phyloP scores from a whole-genome alignment of 495 filamentous ascomycete genomes.

The Pseudomonodictys pantanalensis region DNA sequence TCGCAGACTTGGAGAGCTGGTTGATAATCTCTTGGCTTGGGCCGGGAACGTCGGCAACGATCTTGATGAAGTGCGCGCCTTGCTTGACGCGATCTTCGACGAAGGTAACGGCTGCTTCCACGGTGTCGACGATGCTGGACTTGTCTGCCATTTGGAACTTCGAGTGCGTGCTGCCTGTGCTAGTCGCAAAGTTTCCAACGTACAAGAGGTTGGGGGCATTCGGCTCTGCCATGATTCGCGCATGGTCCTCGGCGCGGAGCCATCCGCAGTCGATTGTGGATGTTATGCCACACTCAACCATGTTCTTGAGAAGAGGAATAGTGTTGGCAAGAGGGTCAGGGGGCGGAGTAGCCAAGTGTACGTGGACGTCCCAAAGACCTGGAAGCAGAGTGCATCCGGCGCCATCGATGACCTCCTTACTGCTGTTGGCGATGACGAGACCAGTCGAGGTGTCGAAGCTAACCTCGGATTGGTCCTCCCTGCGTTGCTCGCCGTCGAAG shows the following conservation, averaged over 20 bases:
- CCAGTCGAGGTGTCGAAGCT: not conserved
- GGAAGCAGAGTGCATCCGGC: slow-evolving; percentile 14
- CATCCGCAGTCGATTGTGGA: slow-evolving; percentile 3
- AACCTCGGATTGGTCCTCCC: not conserved
- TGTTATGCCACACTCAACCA: slow-evolving; percentile 4
- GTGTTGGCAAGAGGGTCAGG: not conserved
- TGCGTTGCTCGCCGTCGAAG: slow-evolving; percentile 6
- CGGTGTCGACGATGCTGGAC: slow-evolving; percentile 41
- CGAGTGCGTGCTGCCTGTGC: slow-evolving; percentile 10
- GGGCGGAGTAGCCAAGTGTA: not conserved
- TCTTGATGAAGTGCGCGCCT: slow-evolving; percentile 55
- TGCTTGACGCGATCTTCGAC: slow-evolving; percentile 49
- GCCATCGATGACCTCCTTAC: not conserved
- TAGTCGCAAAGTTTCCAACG: slow-evolving; percentile 5
- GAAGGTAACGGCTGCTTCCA: slow-evolving; percentile 50
- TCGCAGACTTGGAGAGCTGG: slow-evolving; percentile 32
- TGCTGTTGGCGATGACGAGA: not conserved
- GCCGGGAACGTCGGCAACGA: slow-evolving; percentile 48
- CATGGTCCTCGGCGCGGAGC: not conserved
- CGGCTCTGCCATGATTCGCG: not conserved
- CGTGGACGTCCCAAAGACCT: slow-evolving; percentile 19
- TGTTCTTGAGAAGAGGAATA: not conserved
- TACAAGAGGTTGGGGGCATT: slow-evolving; percentile 4
- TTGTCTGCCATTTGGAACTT: not conserved
- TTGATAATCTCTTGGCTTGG: slow-evolving; percentile 36